Conservation (phyloP, 768 basidiomycete genomes). For the Amanita exitialis region DNA sequence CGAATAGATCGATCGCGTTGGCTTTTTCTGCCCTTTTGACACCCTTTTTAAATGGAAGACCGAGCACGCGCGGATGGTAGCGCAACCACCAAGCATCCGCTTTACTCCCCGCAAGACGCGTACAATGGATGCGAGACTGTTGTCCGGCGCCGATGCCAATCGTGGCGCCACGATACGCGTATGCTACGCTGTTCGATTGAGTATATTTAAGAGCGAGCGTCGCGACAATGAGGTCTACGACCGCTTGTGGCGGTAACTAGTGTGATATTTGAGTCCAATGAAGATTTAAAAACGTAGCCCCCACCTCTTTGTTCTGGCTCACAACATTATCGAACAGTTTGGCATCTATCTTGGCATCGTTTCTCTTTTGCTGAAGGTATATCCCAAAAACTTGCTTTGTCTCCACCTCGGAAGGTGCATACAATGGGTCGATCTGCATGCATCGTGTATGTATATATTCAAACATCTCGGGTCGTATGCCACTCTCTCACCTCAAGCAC, state of each 20-base stretch:
- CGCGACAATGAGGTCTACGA: constrained; percentile 91
- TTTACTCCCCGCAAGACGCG: constrained; percentile 92
- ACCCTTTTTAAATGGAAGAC: constrained; percentile 93
- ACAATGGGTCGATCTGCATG: constrained; percentile 77
- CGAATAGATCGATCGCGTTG: constrained; percentile 96
- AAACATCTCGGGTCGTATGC: not conserved
- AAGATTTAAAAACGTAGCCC: constrained; percentile 13
- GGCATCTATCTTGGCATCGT: constrained; percentile 79
- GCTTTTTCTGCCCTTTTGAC: constrained; percentile 97
- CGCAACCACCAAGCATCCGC: constrained; percentile 99
- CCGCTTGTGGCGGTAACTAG: constrained; percentile 68
- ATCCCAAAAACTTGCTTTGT: constrained; percentile 95
- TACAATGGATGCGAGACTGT: constrained; percentile 99
- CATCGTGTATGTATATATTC: not conserved
- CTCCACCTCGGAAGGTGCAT: constrained; percentile 71
- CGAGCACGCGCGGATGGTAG: constrained; percentile 89
- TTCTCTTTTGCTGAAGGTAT: constrained; percentile 80
- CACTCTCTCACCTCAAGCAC: constrained; percentile 68
- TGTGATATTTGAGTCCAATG: not conserved
- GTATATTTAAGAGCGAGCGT: constrained; percentile 98
- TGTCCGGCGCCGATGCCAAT: constrained; percentile 97
- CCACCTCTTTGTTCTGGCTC: constrained; percentile 75
- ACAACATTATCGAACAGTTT: constrained; percentile 83
- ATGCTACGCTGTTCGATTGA: constrained; percentile 97
- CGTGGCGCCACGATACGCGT: constrained; percentile 85